Percentiles rank a stretch among this genome's conserved stretches.
Evolutionary conservation across 139 green algal genomes (phyloP).

Genomic region (Trebouxia sp.): DNA sequence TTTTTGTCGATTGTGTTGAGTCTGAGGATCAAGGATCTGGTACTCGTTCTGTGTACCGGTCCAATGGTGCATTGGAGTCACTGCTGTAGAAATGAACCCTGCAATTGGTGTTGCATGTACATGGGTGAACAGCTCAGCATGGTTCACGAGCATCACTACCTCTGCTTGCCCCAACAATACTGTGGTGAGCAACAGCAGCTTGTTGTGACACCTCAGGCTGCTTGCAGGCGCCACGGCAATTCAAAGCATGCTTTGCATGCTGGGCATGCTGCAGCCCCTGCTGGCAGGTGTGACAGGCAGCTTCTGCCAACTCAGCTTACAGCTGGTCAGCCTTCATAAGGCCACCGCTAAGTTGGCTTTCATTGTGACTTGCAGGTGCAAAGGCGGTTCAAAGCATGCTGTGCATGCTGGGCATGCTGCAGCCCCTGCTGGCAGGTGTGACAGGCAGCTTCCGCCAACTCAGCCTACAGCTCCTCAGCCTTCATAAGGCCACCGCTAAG

Average conservation of each 20-base stretch:
- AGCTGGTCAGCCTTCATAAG: constrained; percentile 64
- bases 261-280: constrained; percentile 49
- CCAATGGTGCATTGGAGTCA: too few species aligned
- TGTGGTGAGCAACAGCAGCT: too few species aligned
- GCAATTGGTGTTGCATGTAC: too few species aligned
- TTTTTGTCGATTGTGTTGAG: too few species aligned
- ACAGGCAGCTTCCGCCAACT: constrained; percentile 46
- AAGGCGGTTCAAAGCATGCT: not conserved
- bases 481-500: constrained; percentile 78
- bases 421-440: constrained; percentile 57
- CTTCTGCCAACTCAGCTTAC: constrained; percentile 46
- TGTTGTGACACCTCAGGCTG: too few species aligned
- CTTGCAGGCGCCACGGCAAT: not conserved
- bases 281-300: constrained; percentile 49
- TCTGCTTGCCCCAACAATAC: too few species aligned
- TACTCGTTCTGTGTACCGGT: too few species aligned
- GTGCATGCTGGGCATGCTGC: constrained; percentile 34
- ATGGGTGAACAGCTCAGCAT: too few species aligned
- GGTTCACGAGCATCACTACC: too few species aligned
- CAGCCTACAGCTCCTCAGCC: constrained; percentile 47
- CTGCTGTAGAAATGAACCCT: too few species aligned
- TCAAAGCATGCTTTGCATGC: not conserved
- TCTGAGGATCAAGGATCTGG: too few species aligned
- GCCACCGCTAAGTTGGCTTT: constrained; percentile 82
- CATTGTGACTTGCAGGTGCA: constrained; percentile 47